Conservation (phyloP, 2,329 filamentous ascomycete species). For the Fusarium coicis region DNA sequence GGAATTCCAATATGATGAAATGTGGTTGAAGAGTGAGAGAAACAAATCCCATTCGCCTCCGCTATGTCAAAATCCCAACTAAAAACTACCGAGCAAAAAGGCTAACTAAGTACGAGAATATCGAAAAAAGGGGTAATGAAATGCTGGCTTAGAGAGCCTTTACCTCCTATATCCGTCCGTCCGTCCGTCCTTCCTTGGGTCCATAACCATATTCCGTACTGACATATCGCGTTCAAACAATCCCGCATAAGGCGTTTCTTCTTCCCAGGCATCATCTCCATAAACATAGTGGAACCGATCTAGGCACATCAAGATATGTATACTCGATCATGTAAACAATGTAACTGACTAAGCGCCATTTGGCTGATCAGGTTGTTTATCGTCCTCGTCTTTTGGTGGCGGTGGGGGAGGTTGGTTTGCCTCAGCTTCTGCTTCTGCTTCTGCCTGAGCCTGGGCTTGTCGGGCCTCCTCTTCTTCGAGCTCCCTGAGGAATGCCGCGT, state of each 20-base stretch:
- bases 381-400: conserved; percentile 36
- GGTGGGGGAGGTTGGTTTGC: conserved; percentile 19
- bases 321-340: background rate
- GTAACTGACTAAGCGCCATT: conserved; percentile 34
- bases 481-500: conserved; percentile 21
- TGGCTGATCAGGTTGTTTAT: conserved; percentile 23
- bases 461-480: conserved; percentile 9
- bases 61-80: conserved; percentile 45
- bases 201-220: conserved; percentile 18
- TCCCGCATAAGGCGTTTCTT: conserved; percentile 22
- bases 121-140: conserved; percentile 24
- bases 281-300: conserved; percentile 20
- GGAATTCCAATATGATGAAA: background rate
- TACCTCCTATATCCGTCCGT: conserved; percentile 18
- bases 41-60: conserved; percentile 48
- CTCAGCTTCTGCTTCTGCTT: background rate
- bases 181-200: background rate
- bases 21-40: background rate
- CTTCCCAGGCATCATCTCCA: conserved; percentile 37
- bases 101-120: conserved; percentile 29
- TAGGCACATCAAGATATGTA: conserved; percentile 7
- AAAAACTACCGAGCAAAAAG: conserved; percentile 29
- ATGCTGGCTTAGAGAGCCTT: background rate
- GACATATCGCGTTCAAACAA: conserved; percentile 28
- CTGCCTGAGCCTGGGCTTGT: conserved; percentile 6